phyloP scores from a whole-genome alignment of 1,284 basidiomycete species.

The Pholiota adiposa region DNA sequence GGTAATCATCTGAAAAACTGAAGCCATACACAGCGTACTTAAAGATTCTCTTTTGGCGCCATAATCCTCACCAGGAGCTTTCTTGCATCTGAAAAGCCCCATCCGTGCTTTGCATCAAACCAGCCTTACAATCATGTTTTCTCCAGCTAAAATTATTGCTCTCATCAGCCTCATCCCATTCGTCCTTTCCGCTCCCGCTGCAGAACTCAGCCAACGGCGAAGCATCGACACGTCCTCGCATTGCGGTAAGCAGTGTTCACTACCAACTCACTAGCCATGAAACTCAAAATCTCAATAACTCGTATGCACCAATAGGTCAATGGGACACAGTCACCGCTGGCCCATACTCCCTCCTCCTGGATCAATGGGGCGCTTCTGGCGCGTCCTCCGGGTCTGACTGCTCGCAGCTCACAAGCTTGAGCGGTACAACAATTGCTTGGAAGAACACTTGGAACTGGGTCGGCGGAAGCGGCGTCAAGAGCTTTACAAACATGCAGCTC shows the following conservation, averaged over 20 bases:
- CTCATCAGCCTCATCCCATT: conserved; percentile 31
- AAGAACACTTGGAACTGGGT: conserved; percentile 58
- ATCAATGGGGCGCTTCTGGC: conserved; percentile 55
- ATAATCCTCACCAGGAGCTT: background rate
- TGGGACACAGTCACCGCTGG: conserved; percentile 52
- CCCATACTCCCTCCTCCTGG: conserved; percentile 50
- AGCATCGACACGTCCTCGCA: conserved; percentile 36
- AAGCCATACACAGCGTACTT: background rate
- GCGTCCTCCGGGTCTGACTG: conserved; percentile 60
- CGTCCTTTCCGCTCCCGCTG: conserved; percentile 32
- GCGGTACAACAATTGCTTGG: conserved; percentile 54
- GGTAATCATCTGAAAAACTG: conserved; percentile 8
- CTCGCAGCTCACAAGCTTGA: conserved; percentile 50
- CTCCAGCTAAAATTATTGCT: conserved; percentile 21
- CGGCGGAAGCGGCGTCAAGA: conserved; percentile 59
- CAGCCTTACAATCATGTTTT: conserved; percentile 15
- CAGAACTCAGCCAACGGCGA: conserved; percentile 30
- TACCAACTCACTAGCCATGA: background rate
- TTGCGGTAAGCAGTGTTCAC: conserved; percentile 36
- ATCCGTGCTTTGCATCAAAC: background rate
- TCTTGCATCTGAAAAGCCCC: background rate
- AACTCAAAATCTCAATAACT: background rate
- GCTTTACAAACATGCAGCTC: conserved; percentile 61
- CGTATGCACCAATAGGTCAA: conserved; percentile 40
- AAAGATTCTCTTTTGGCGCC: background rate